Percentiles rank a stretch among this genome's conserved stretches.
phyloP scores from a whole-genome alignment of 2,329 filamentous ascomycete genomes.

The Cladosporium sp. region DNA sequence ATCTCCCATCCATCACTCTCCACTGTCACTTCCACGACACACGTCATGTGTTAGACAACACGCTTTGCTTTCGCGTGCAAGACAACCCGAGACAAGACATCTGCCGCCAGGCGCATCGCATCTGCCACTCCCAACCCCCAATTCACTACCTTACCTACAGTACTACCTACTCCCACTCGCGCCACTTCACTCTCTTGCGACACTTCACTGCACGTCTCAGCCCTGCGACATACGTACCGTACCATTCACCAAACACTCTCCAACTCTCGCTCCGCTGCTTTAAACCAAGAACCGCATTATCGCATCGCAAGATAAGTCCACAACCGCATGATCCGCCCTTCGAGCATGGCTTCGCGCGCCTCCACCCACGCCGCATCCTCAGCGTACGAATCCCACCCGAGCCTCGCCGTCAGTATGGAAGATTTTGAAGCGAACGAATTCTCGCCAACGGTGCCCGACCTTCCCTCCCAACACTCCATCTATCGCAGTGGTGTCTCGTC shows the following conservation, averaged over 20 bases:
- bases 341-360: constrained; percentile 20
- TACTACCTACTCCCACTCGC: neutral
- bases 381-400: constrained; percentile 48
- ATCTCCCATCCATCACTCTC: constrained; percentile 13
- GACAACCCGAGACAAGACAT: constrained; percentile 13
- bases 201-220: constrained; percentile 13
- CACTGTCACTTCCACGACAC: constrained; percentile 20
- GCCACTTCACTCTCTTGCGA: constrained; percentile 12
- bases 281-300: neutral
- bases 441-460: constrained; percentile 50
- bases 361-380: constrained; percentile 16
- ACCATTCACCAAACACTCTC: constrained; percentile 2
- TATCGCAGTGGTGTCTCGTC: constrained; percentile 43
- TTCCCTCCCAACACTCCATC: constrained; percentile 59
- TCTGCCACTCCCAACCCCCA: constrained; percentile 1
- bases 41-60: constrained; percentile 16
- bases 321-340: constrained; percentile 16
- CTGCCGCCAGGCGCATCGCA: neutral
- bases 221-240: constrained; percentile 8
- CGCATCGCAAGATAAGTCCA: neutral
- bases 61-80: constrained; percentile 2
- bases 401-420: constrained; percentile 57
- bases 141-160: too few species aligned
- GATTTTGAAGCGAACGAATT: constrained; percentile 57
- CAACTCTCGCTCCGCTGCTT: neutral